Base-by-base conservation (phyloP, 164 flowering plant genomes). In the Sextonia rubra region DNA sequence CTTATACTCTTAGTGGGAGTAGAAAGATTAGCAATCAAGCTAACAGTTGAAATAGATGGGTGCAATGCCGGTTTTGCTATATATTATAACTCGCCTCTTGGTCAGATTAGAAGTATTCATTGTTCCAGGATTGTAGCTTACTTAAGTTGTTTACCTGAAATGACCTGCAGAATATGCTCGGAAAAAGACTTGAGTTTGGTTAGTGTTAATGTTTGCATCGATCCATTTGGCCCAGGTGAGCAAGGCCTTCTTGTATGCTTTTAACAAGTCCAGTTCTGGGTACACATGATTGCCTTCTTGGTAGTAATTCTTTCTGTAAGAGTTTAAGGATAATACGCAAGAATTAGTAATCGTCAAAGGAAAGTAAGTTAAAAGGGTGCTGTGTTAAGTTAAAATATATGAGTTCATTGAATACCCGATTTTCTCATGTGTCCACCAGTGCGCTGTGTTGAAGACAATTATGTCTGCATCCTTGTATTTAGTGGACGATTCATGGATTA, bases 341-440 rank as follows among this genome's bases (percentile, higher is more conserved):
- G 49, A 73, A 6, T 11, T 30, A 29, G 58, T 3, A 30, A 5
- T 17, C 14, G 14, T 18, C 27, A 4, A 4, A 64, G 67, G 22
- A 29, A 26, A 14, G 26, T 8, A 12, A 8, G 4, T 5, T 27
- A 15, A 64, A 14, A 15, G n/a, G 44, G 11, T 24, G 26, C 18
- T n/a, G n/a, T 61, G 7, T 61, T 24, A 61, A 22, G 17, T 64
- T 37, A 64, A 27, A 20, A 64, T 15, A 2, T 9, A 26, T 12
- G 56, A 11, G 20, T 24, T 48, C 55, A 48, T 24, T 55, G n/a
- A 11, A n/a, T 78, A 87, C 91, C 89, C 89, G 15, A 85, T 88
- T 71, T 85, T 88, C 47, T 83, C 86, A 73, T 87, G 87, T 71
- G 86, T 86, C 90, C 90, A 86, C 90, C 90, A 86, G 60, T 86